Conservation (phyloP, 495 filamentous ascomycete genomes). For the Alectoria sarmentosa region DNA sequence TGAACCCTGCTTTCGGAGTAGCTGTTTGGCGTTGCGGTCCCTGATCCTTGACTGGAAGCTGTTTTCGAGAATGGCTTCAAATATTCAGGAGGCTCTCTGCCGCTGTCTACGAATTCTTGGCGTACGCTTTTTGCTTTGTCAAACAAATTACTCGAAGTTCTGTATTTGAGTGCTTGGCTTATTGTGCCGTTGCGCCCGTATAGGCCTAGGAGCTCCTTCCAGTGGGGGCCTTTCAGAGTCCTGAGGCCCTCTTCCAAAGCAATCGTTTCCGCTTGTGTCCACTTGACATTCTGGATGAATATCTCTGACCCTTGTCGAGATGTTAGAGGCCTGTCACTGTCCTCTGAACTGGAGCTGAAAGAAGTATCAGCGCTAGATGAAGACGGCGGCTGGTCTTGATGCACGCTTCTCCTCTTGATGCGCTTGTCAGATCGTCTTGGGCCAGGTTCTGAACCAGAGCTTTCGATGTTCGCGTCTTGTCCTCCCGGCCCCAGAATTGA, state of each 20-base stretch:
- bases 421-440: conserved; percentile 2
- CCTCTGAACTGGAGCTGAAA: not conserved
- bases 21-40: not conserved
- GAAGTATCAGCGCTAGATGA: not conserved
- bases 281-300: not conserved
- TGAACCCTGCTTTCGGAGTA: not conserved
- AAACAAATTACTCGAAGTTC: conserved; percentile 3
- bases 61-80: not conserved
- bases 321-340: conserved; percentile 1
- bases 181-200: conserved; percentile 11
- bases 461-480: not conserved
- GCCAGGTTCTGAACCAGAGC: not conserved
- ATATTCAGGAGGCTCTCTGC: conserved; percentile 9
- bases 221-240: conserved; percentile 6
- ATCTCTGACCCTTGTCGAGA: not conserved
- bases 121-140: conserved; percentile 5
- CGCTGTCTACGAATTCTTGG: conserved; percentile 12
- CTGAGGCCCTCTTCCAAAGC: conserved; percentile 14
- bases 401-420: conserved; percentile 2
- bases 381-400: not conserved
- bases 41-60: not conserved
- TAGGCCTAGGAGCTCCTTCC: conserved; percentile 2
- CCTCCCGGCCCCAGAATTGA: not conserved
- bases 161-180: conserved; percentile 11
- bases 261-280: conserved; percentile 14